Evolutionary conservation across 2,329 filamentous ascomycete genomes (phyloP).

Genomic region (Phialophora tarda): DNA sequence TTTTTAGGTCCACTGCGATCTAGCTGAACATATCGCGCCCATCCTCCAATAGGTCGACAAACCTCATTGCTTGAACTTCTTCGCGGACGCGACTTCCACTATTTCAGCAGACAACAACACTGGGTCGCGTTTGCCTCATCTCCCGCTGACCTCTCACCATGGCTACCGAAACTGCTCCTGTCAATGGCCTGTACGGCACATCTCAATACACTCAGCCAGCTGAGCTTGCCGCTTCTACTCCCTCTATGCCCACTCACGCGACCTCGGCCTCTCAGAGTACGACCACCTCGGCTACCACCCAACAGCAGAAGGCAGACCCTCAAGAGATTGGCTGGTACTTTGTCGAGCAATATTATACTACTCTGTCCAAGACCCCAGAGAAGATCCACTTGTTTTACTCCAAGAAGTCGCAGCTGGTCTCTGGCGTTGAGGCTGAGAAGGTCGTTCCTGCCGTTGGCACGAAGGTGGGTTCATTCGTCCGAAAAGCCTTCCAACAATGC

Average conservation of each 20-base stretch:
- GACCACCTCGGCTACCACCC: constrained; percentile 40
- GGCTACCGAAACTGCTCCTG: constrained; percentile 37
- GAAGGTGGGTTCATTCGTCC: constrained; percentile 64
- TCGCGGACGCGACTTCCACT: constrained; percentile 11
- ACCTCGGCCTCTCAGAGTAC: constrained; percentile 39
- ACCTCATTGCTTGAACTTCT: not conserved
- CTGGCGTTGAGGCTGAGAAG: constrained; percentile 87
- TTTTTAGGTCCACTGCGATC: constrained; percentile 15
- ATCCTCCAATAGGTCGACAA: constrained; percentile 3
- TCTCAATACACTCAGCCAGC: constrained; percentile 39
- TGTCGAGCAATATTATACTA: constrained; percentile 99
- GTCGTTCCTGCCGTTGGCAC: constrained; percentile 85
- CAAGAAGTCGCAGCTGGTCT: constrained; percentile 94
- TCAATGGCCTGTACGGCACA: constrained; percentile 38
- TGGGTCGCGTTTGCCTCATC: constrained; percentile 15
- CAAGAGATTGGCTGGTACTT: constrained; percentile 99
- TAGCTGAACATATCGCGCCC: constrained; percentile 8
- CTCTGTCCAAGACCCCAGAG: constrained; percentile 89
- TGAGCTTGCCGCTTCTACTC: constrained; percentile 39
- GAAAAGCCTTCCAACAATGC: not conserved
- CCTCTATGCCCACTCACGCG: constrained; percentile 35
- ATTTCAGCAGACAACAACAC: not conserved
- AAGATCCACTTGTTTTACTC: constrained; percentile 96
- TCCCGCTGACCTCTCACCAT: constrained; percentile 26
- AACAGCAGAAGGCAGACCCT: constrained; percentile 51